These are phyloP conservation scores for Bjerkandera adusta DNA, from an alignment of 1,284 basidiomycete species.

Conservation along the genomic window DNA sequence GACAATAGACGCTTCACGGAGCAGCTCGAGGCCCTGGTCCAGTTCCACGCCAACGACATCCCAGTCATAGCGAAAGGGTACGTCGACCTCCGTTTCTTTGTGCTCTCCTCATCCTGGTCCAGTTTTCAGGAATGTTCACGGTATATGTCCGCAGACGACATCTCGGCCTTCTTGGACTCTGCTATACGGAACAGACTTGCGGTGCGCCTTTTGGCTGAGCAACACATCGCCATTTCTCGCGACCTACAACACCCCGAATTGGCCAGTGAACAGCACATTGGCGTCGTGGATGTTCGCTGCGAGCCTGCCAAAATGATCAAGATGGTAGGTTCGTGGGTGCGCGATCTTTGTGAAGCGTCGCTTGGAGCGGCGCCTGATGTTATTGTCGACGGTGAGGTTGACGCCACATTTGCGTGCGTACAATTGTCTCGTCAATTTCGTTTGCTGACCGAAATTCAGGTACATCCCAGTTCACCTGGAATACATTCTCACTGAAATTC, in stretches of 20 bases:
- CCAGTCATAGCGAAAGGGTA: constrained; percentile 89
- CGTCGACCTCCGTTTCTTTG: constrained; percentile 23
- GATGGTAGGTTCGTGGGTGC: constrained; percentile 80
- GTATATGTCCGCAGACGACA: constrained; percentile 79
- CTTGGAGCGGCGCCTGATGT: constrained; percentile 71
- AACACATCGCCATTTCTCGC: constrained; percentile 82
- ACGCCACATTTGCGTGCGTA: constrained; percentile 77
- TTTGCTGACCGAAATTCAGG: constrained; percentile 43
- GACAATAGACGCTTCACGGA: constrained; percentile 72
- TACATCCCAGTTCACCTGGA: constrained; percentile 89
- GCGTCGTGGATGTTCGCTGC: constrained; percentile 69
- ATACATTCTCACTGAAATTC: constrained; percentile 83
- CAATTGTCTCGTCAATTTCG: constrained; percentile 9
- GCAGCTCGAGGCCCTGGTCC: constrained; percentile 70
- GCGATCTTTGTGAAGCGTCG: constrained; percentile 84
- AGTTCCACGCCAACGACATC: constrained; percentile 83
- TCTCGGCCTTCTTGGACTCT: constrained; percentile 79
- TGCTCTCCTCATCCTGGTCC: constrained; percentile 8
- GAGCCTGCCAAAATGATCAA: constrained; percentile 70
- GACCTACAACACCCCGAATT: constrained; percentile 44
- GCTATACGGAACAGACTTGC: constrained; percentile 87
- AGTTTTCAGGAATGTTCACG: constrained; percentile 86
- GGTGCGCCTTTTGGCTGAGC: constrained; percentile 88
- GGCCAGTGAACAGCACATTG: constrained; percentile 41
- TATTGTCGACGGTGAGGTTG: constrained; percentile 64